Evolutionary conservation across 345 rosid species (phyloP).

Genomic region (Syzygium aqueum): DNA sequence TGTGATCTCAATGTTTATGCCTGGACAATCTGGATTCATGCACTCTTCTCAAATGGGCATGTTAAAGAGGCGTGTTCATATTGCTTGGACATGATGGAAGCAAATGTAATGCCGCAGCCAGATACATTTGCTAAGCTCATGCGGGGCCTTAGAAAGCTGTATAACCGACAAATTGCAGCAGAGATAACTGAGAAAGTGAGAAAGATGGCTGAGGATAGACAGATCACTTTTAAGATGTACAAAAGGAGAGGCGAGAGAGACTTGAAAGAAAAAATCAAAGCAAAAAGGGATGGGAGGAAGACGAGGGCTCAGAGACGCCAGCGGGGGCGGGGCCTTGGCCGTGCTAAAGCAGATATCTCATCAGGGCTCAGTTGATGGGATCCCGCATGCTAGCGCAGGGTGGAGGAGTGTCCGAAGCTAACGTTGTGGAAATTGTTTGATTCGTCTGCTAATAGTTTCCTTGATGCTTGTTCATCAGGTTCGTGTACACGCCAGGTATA

Average conservation of each 20-base stretch:
- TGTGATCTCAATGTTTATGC: conserved; percentile 60
- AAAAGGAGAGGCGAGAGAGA: conserved; percentile 82
- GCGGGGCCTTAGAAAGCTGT: conserved; percentile 66
- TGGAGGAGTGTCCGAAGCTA: not conserved
- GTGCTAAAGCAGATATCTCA: not conserved
- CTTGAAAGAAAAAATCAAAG: conserved; percentile 55
- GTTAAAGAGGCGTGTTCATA: conserved; percentile 81
- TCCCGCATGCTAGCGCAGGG: not conserved
- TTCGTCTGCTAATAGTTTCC: not conserved
- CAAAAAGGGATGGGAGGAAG: conserved; percentile 43
- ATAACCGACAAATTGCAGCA: conserved; percentile 62
- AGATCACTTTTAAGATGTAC: conserved; percentile 81
- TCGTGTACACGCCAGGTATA: not conserved
- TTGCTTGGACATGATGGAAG: conserved; percentile 93
- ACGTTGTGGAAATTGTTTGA: not conserved
- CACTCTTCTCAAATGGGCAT: conserved; percentile 68
- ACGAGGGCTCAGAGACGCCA: conserved; percentile 30
- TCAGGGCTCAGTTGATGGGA: not conserved
- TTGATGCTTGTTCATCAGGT: not conserved
- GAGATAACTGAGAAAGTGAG: conserved; percentile 93
- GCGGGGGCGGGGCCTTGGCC: conserved; percentile 13
- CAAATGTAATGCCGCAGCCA: conserved; percentile 74
- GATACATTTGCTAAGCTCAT: conserved; percentile 87
- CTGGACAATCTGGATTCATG: conserved; percentile 97
- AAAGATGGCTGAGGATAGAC: conserved; percentile 77